These are phyloP conservation scores for Besnoitia besnoiti DNA, from an alignment of 169 alveolate species.

Conservation along the genomic window DNA sequence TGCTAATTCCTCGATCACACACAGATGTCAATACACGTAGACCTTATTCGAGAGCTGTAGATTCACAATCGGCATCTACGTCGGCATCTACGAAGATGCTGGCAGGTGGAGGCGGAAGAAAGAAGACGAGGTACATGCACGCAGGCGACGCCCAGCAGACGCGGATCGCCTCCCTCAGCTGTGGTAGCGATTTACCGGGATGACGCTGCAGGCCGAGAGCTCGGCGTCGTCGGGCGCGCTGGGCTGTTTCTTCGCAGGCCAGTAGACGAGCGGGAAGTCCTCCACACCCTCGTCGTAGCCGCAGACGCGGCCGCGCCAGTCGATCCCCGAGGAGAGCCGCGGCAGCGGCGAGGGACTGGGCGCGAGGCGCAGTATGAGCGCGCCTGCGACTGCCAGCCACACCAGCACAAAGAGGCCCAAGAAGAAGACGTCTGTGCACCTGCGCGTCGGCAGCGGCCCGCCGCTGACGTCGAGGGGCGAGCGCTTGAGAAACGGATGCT, in stretches of 20 bases:
- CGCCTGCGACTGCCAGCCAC: background rate
- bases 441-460: slow-evolving; percentile 26
- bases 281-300: slow-evolving; percentile 42
- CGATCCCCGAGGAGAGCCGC: slow-evolving; percentile 42
- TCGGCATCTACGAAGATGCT: too few species aligned
- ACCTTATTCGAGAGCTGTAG: too few species aligned
- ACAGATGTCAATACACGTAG: too few species aligned
- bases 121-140: too few species aligned
- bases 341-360: slow-evolving; percentile 1
- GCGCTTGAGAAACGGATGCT: slow-evolving; percentile 31
- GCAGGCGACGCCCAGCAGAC: too few species aligned
- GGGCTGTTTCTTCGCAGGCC: slow-evolving; percentile 50
- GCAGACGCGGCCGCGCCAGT: slow-evolving; percentile 48
- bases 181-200: background rate
- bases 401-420: background rate
- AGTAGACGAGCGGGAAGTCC: slow-evolving; percentile 43
- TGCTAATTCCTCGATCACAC: too few species aligned
- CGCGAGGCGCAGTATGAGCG: background rate
- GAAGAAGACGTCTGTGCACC: slow-evolving; percentile 18
- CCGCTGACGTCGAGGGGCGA: slow-evolving; percentile 38
- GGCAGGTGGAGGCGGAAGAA: too few species aligned
- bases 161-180: background rate
- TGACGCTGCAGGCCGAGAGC: slow-evolving; percentile 18
- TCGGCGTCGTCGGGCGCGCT: background rate
- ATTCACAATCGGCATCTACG: too few species aligned